Evolutionary conservation across 305 asterid genomes (phyloP), one percentile per base, ranked within the genome.

Genomic region (Andrographis paniculata): DNA sequence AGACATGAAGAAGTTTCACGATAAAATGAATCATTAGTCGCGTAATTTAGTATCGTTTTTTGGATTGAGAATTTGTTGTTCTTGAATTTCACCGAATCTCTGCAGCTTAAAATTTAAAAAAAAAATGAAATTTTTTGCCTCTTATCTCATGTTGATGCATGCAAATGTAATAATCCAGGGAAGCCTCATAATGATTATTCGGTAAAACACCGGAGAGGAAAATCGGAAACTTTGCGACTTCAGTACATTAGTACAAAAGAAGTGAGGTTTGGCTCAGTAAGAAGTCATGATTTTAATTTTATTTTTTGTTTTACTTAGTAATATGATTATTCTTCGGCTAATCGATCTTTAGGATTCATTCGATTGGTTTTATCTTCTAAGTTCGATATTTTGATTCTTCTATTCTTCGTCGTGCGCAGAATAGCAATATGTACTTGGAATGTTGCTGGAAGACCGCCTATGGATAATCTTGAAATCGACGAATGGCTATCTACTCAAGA

Each of bases 351-450:
- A 24, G n/a, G 17, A 27, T 36, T 27, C n/a, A 39, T 24, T 31
- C 2, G 19, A 51, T 27, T 35, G 18, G 24, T 20, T 52, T n/a
- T n/a, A 7, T 30, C 52, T 17, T 37, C 14, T 17, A 17, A 38
- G 15, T 3, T 41, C 1, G 44, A 11, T 6, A 1, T 12, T 19
- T 58, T 46, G 53, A 48, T 57, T 14, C 55, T 36, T 55, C 37
- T 38, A 14, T 40, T 44, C 3, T 55, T 10, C 8, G 14, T 52
- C 20, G 35, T 38, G 28, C 61, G 64, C 79, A 88, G 97, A 62
- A 85, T 79, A 44, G 66, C 80, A 6, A 47, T 85, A 35, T 92
- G 95, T 42, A 84, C 97, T 53, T 88, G 97, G 95, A 88, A 88
- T 53, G 97, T 88, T 45, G 95, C 89, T 42, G 97, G 94, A 40